These are phyloP conservation scores for Wickerhamomyces bovis DNA, from an alignment of 805 yeast species.

Conservation along the genomic window DNA sequence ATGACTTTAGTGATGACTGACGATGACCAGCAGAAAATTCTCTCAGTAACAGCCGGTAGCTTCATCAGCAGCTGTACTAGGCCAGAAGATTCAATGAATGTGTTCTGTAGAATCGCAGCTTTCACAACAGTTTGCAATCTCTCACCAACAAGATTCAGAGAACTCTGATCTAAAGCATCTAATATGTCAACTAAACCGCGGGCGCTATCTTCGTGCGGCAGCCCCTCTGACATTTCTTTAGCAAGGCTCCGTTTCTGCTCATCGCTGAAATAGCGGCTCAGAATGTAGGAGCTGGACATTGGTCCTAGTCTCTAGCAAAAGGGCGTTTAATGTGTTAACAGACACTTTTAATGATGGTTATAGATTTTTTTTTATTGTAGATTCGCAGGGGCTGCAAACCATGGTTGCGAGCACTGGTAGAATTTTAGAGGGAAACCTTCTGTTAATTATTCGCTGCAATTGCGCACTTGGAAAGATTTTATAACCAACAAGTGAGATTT, in stretches of 20 bases:
- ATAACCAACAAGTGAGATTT: no score
- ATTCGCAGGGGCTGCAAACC: background rate
- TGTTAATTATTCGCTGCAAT: no score
- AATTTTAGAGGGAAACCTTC: no score
- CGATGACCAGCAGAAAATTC: conserved; percentile 7
- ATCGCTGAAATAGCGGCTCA: conserved; percentile 6
- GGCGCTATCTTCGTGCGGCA: conserved; percentile 4
- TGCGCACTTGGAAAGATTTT: no score
- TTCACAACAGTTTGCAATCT: background rate
- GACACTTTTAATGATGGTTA: background rate
- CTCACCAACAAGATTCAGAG: conserved; percentile 2
- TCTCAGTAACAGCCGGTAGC: conserved; percentile 4
- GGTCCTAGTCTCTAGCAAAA: background rate
- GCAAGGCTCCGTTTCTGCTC: conserved; percentile 3
- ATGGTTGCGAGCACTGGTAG: background rate
- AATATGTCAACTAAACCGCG: conserved; percentile 8
- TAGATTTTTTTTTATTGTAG: background rate
- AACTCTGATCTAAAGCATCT: conserved; percentile 3
- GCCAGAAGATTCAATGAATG: background rate
- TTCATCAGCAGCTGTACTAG: conserved; percentile 2
- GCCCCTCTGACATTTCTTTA: conserved; percentile 4
- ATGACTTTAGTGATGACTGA: conserved; percentile 2
- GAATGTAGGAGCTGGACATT: background rate
- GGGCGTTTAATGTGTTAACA: background rate
- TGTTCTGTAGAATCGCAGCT: background rate